Conservation (phyloP, 768 basidiomycete genomes). For the Rubroboletus pulcherrimus region DNA sequence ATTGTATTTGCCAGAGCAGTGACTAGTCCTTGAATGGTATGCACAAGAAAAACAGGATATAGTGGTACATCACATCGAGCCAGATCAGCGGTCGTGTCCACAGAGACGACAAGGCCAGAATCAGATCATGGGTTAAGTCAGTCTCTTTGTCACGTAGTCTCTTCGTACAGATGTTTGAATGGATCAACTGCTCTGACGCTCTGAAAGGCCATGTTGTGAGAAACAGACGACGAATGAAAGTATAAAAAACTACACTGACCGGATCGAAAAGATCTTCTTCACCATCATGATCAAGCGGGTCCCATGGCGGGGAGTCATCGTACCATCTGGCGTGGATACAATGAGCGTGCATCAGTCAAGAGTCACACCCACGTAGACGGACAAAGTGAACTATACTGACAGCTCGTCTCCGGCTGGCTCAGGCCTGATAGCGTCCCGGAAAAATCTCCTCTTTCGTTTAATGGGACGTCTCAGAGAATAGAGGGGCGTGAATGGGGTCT, state of each 20-base stretch:
- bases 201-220: conserved; percentile 6
- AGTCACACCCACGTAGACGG: no score
- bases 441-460: conserved; percentile 6
- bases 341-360: background rate
- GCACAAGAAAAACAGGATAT: background rate
- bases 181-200: conserved; percentile 6
- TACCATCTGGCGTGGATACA: conserved; percentile 16
- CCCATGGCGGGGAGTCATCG: conserved; percentile 20
- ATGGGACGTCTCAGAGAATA: conserved; percentile 17
- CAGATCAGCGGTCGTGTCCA: background rate
- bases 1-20: background rate
- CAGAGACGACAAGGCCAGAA: background rate
- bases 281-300: conserved; percentile 26
- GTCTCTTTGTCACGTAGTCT: background rate
- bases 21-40: background rate
- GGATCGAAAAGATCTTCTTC: conserved; percentile 17
- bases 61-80: background rate
- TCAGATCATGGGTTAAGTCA: background rate
- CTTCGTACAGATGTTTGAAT: background rate
- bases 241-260: conserved; percentile 6
- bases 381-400: conserved; percentile 11
- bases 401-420: conserved; percentile 13
- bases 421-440: conserved; percentile 13
- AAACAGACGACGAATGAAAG: background rate
- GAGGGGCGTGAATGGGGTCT: conserved; percentile 18